Percentiles rank a stretch among this genome's conserved stretches.
Conservation (phyloP, 2,329 filamentous ascomycete species). For the Colletotrichum chrysophilum region DNA sequence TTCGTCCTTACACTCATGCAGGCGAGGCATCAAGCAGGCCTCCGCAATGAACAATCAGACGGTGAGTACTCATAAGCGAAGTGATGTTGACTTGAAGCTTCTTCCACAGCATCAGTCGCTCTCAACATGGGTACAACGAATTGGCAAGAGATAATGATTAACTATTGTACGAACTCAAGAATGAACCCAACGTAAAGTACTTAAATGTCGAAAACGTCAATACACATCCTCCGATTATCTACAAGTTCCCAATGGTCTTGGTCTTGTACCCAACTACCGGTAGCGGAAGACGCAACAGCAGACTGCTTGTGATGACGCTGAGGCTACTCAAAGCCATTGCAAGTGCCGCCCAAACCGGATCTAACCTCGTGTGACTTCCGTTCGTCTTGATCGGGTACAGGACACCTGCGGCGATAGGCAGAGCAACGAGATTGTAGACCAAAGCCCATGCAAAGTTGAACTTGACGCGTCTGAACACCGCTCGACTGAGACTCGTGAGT, state of each 20-base stretch:
- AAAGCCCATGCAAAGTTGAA: constrained; percentile 88
- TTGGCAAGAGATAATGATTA: neutral
- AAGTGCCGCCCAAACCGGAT: constrained; percentile 85
- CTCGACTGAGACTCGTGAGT: constrained; percentile 73
- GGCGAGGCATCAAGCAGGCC: neutral
- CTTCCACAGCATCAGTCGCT: neutral
- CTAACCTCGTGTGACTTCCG: constrained; percentile 65
- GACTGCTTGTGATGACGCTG: constrained; percentile 83
- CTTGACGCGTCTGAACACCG: constrained; percentile 79
- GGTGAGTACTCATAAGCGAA: neutral
- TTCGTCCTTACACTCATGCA: neutral
- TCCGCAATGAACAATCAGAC: neutral
- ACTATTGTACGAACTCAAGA: neutral
- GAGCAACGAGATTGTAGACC: constrained; percentile 78
- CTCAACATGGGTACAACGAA: neutral
- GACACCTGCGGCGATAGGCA: constrained; percentile 82
- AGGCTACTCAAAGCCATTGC: constrained; percentile 94
- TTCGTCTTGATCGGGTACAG: constrained; percentile 64
- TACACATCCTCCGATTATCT: neutral
- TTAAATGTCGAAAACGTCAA: neutral
- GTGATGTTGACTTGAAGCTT: neutral
- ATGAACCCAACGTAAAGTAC: neutral
- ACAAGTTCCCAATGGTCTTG: neutral
- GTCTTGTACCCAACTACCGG: neutral
- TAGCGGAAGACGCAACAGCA: constrained; percentile 63